Base-by-base conservation (phyloP, 306 rosid genomes). In the Crotalaria pallida region DNA sequence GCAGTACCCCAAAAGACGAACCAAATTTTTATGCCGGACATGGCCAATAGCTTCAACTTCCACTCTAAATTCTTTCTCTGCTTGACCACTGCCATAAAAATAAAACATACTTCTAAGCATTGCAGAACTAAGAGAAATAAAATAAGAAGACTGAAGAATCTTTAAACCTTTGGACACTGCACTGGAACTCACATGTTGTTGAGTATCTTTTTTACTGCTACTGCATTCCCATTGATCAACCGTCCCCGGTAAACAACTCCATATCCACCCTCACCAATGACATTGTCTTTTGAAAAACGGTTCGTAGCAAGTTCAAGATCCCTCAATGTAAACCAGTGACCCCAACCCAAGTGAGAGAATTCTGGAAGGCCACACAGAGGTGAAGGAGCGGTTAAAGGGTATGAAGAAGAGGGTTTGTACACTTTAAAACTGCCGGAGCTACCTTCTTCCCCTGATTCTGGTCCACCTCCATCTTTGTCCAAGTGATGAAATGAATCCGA, bases 31-130 rank as follows among this genome's bases (percentile, higher is more conserved):
- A 64, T 91, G 97, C 22, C 97, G 84, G 36, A 88, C 96, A 57
- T 87, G 96, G 18, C 97, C 97, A 72, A 88, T 91, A 48, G 97
- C 91, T 57, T 91, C 97, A 66, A 91, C 97, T 79, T 91, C 97
- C 65, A 80, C 89, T 78, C 90, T 85, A 66, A 91, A 91, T 58
- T 91, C 97, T 66, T 78, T 86, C 82, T 91, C 92, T 38, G 96
- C 96, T 85, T 91, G 96, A 52, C 96, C 96, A 51, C 96, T 91
- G 67, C 33, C 16, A 16, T n/a, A 52, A 7, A 36, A 36, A 36
- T 7, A 36, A 36, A 36, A 36, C 11, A 7, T 36, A 36, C 41
- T 43, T 61, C n/a, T n/a, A n/a, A n/a, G n/a, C n/a, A n/a, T n/a
- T n/a, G n/a, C n/a, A n/a, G n/a, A n/a, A n/a, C n/a, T n/a, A n/a